phyloP scores from a whole-genome alignment of 1,284 basidiomycete genomes.

The Coniferiporia sulphurascens region DNA sequence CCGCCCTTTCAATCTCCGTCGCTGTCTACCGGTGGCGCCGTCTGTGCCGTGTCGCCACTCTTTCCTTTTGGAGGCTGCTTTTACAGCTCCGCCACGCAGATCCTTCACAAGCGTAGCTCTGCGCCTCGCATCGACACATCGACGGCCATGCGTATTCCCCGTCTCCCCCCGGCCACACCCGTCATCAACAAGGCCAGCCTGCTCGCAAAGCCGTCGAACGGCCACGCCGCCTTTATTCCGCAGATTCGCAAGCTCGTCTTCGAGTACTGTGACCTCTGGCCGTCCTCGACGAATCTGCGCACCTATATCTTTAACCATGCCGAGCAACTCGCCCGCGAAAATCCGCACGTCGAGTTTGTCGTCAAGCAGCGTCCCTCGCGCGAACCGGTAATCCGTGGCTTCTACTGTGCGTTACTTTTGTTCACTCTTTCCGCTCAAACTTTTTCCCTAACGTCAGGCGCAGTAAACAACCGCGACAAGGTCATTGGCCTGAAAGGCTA shows the following conservation, averaged over 20 bases:
- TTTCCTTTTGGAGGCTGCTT: neutral
- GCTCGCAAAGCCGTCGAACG: constrained; percentile 61
- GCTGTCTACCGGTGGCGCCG: neutral
- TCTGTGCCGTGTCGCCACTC: no score
- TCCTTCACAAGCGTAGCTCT: no score
- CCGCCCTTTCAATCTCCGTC: neutral
- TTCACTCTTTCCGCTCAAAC: constrained; percentile 14
- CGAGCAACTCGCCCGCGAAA: constrained; percentile 55
- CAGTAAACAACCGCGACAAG: constrained; percentile 78
- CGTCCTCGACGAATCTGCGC: constrained; percentile 67
- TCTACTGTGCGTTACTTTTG: constrained; percentile 52
- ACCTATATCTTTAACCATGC: constrained; percentile 61
- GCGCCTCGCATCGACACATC: neutral
- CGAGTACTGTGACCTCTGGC: constrained; percentile 79
- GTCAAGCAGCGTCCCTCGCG: constrained; percentile 68
- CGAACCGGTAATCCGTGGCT: constrained; percentile 72
- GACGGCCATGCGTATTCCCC: constrained; percentile 34
- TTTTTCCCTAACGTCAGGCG: constrained; percentile 12
- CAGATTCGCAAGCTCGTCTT: constrained; percentile 78
- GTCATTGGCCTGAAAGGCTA: constrained; percentile 70
- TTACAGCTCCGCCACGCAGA: neutral
- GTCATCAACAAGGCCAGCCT: constrained; percentile 52
- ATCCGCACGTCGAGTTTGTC: constrained; percentile 79
- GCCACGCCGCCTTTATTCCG: constrained; percentile 64
- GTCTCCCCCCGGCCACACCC: constrained; percentile 30